A percentile compares a stretch with the other conserved stretches of the same genome.
These are phyloP conservation scores for Wickerhamomyces queroliae DNA, from an alignment of 805 yeast genomes.

Conservation along the genomic window DNA sequence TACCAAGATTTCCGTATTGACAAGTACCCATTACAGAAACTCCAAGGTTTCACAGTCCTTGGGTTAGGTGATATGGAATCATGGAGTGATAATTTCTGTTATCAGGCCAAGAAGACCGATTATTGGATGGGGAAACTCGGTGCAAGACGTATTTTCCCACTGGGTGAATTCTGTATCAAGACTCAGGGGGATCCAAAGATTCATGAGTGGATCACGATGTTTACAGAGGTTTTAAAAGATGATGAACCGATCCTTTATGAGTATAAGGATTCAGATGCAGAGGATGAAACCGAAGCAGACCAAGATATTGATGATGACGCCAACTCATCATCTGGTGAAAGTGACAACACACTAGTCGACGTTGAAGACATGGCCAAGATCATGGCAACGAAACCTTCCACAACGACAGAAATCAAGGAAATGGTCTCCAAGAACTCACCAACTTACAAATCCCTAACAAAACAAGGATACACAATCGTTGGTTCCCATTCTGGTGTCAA, in stretches of 20 bases:
- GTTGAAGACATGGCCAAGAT: slow-evolving; percentile 81
- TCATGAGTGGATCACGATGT: slow-evolving; percentile 59
- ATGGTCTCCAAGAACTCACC: slow-evolving; percentile 92
- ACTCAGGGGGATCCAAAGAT: slow-evolving; percentile 54
- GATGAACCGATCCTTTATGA: slow-evolving; percentile 63
- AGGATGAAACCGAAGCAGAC: slow-evolving; percentile 33
- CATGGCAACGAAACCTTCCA: slow-evolving; percentile 11
- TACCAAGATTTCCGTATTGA: slow-evolving; percentile 82
- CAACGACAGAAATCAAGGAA: slow-evolving; percentile 41
- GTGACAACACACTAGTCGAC: slow-evolving; percentile 53
- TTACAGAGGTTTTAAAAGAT: slow-evolving; percentile 59
- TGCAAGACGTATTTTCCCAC: slow-evolving; percentile 77
- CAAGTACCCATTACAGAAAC: slow-evolving; percentile 62
- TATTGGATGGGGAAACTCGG: slow-evolving; percentile 75
- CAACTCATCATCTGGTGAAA: slow-evolving; percentile 18
- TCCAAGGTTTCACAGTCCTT: slow-evolving; percentile 78
- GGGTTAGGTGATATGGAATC: slow-evolving; percentile 87
- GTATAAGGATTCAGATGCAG: slow-evolving; percentile 51
- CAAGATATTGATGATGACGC: slow-evolving; percentile 23
- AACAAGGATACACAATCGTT: slow-evolving; percentile 89
- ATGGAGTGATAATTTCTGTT: slow-evolving; percentile 82
- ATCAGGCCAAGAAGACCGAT: slow-evolving; percentile 75
- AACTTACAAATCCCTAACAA: slow-evolving; percentile 79
- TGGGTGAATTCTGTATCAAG: slow-evolving; percentile 81
- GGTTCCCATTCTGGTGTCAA: slow-evolving; percentile 95